Conservation (phyloP, 108 stramenopile species). For the Aureococcus anophagefferens region DNA sequence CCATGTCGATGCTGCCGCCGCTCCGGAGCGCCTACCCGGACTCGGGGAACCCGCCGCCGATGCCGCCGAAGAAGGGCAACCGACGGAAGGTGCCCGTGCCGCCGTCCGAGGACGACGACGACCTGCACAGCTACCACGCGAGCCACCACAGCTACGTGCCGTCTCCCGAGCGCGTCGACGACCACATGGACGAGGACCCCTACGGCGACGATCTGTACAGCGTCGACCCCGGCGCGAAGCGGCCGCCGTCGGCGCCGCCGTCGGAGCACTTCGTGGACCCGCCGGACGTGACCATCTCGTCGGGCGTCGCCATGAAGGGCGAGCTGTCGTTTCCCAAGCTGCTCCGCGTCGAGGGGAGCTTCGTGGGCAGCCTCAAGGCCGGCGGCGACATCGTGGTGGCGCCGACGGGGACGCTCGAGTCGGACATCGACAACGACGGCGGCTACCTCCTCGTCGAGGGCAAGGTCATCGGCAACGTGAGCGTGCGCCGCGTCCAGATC, state of each 20-base stretch:
- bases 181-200: too few relatives aligned
- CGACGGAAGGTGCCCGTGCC: too few relatives aligned
- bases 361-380: background rate
- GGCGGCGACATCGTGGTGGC: background rate
- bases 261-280: background rate
- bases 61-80: too few relatives aligned
- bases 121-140: too few relatives aligned
- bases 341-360: background rate
- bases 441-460: background rate
- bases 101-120: too few relatives aligned
- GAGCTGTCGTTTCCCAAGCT: background rate
- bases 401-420: background rate
- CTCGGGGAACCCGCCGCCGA: too few relatives aligned
- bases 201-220: too few relatives aligned
- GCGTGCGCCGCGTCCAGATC: background rate
- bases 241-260: background rate
- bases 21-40: too few relatives aligned
- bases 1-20: too few relatives aligned
- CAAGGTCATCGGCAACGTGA: background rate
- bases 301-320: background rate
- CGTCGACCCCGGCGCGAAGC: too few relatives aligned
- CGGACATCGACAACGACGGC: background rate
- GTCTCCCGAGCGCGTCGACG: too few relatives aligned
- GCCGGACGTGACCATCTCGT: background rate
- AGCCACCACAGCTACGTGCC: too few relatives aligned